A percentile compares a stretch with the other conserved stretches of the same genome.
Conservation (phyloP, 768 basidiomycete species). For the Russula sp. region DNA sequence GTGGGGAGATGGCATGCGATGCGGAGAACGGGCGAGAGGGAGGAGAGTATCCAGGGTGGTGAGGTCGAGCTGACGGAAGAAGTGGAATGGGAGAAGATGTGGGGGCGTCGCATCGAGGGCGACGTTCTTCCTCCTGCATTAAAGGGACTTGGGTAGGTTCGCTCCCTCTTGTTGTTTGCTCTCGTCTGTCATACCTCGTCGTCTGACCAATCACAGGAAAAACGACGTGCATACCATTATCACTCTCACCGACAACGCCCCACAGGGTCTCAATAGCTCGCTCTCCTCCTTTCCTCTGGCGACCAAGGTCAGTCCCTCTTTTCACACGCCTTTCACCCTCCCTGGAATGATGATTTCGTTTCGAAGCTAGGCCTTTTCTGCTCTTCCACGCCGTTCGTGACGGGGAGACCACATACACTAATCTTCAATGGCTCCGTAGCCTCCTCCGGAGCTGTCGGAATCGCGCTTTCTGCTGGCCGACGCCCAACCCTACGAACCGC, state of each 20-base stretch:
- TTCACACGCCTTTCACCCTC: neutral
- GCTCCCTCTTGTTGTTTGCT: neutral
- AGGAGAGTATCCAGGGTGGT: neutral
- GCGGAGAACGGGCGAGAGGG: slow-evolving; percentile 36
- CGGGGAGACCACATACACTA: slow-evolving; percentile 69
- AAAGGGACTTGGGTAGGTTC: slow-evolving; percentile 40
- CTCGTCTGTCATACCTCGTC: neutral
- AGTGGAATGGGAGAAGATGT: slow-evolving; percentile 52
- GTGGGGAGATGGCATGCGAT: slow-evolving; percentile 74
- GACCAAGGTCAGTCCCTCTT: slow-evolving; percentile 45
- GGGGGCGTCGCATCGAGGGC: slow-evolving; percentile 39
- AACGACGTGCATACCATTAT: slow-evolving; percentile 41
- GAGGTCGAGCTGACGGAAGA: slow-evolving; percentile 25
- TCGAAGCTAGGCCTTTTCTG: slow-evolving; percentile 63
- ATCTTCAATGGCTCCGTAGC: slow-evolving; percentile 54
- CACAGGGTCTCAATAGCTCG: slow-evolving; percentile 52
- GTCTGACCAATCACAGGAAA: slow-evolving; percentile 24
- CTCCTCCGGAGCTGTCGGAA: slow-evolving; percentile 66
- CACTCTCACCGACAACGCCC: slow-evolving; percentile 56
- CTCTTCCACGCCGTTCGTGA: slow-evolving; percentile 75
- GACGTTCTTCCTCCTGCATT: slow-evolving; percentile 43
- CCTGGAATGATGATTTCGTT: slow-evolving; percentile 5
- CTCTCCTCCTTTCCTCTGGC: slow-evolving; percentile 45
- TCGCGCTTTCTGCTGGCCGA: slow-evolving; percentile 41
- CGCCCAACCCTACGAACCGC: slow-evolving; percentile 31